Evolutionary conservation across 108 stramenopile genomes (phyloP), one percentile per base, ranked within the genome.

Genomic region (Nannochloropsis gaditana): DNA sequence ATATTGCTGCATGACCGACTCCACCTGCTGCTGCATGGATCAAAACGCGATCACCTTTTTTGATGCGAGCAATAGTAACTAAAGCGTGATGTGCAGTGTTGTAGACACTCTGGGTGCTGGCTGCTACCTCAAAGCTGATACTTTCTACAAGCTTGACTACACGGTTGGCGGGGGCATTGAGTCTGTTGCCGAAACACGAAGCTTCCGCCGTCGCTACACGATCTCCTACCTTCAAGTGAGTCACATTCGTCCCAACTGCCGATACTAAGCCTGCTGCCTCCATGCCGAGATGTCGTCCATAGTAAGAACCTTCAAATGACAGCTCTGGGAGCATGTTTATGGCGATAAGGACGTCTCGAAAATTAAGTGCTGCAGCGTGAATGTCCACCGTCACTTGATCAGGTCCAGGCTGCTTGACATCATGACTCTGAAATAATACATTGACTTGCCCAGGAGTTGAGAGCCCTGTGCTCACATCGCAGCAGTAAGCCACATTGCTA

Each of bases 1-100:
- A 45, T 15, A 82, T 45, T 15, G 82, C 82, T 19, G 82, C 82
- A 43, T 82, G 82, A 15, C 82, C 82, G 19, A 82, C 82, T 21
- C 82, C 82, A 21, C 82, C 82, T 15, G 82, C 82, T 4, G 45
- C 45, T 19, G 82, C 43, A 21, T 82, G 82, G 45, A 82, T 21
- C 45, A 82, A 21, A 82, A 82, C 82, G 5, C 44, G 43, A 43
- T 82, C 44, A 21, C 82, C 82, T 19, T 45, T 43, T 19, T 45
- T 43, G 45, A 82, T 82, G 45, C 45, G 43, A 82, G 82, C 82
- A 43, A 45, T 82, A 19, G 15, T 45, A 21, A 82, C 21, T 21
- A 82, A 45, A 5, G 82, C 82, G 21, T 82, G 45, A 21, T 82
- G 45, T 21, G 45, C 82, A 19, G 82, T 82, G 82, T 43, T 45